Conservation (phyloP, 2,329 filamentous ascomycete genomes). For the Aphanocladium album region DNA sequence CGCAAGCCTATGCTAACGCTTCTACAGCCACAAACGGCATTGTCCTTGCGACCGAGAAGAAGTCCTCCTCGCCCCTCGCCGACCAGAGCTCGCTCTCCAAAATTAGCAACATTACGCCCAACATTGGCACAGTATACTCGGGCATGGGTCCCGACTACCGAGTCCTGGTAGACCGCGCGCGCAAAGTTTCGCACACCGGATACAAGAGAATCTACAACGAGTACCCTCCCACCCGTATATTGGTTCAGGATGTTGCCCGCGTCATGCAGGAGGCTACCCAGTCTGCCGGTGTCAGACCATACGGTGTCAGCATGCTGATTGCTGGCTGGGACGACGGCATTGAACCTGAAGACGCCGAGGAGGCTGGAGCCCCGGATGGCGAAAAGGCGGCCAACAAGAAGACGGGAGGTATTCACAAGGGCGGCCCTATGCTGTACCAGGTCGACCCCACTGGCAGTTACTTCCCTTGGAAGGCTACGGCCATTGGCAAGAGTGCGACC, state of each 20-base stretch:
- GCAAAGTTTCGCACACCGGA: slow-evolving; percentile 94
- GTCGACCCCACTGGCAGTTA: slow-evolving; percentile 98
- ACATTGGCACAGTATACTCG: slow-evolving; percentile 99
- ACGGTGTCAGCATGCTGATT: slow-evolving; percentile 91
- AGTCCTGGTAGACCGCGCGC: slow-evolving; percentile 93
- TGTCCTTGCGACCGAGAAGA: slow-evolving; percentile 98
- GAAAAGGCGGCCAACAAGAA: slow-evolving; percentile 76
- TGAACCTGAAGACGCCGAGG: slow-evolving; percentile 71
- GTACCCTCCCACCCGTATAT: slow-evolving; percentile 98
- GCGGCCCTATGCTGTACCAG: slow-evolving; percentile 95
- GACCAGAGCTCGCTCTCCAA: slow-evolving; percentile 93
- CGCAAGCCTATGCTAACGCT: slow-evolving; percentile 18
- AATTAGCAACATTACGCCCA: slow-evolving; percentile 95
- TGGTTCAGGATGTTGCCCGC: slow-evolving; percentile 95
- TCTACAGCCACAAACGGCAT: slow-evolving; percentile 89
- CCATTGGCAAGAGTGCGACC: slow-evolving; percentile 96
- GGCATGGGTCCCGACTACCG: slow-evolving; percentile 99
- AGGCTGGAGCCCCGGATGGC: slow-evolving; percentile 50
- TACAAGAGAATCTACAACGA: slow-evolving; percentile 99
- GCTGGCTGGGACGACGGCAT: slow-evolving; percentile 98
- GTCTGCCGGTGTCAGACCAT: slow-evolving; percentile 93
- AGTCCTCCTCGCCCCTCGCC: slow-evolving; percentile 95
- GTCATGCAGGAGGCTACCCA: slow-evolving; percentile 99
- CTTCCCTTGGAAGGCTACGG: slow-evolving; percentile 99
- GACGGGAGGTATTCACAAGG: slow-evolving; percentile 93